Conservation (phyloP, 1,284 basidiomycete genomes). For the Rhodotorula sp. region DNA sequence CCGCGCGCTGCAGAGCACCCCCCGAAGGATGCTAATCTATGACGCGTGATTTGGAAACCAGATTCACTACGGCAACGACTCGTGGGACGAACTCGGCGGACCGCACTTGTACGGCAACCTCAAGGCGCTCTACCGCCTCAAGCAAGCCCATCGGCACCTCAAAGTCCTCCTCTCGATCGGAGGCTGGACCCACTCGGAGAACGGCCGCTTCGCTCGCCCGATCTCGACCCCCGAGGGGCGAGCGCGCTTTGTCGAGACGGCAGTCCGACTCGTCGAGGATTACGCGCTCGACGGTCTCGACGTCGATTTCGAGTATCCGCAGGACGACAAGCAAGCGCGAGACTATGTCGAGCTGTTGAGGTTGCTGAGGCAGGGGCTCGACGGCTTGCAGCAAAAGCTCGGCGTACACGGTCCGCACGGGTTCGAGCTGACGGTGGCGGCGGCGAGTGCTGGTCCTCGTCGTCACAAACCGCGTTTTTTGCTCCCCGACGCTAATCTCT, state of each 20-base stretch:
- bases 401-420: conserved; percentile 44
- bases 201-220: conserved; percentile 38
- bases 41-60: conserved; percentile 23
- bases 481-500: background rate
- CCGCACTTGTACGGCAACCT: conserved; percentile 64
- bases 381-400: conserved; percentile 47
- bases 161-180: conserved; percentile 51
- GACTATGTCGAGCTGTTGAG: conserved; percentile 55
- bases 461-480: too few relatives aligned
- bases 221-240: conserved; percentile 50
- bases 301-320: conserved; percentile 54
- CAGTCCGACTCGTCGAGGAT: conserved; percentile 73
- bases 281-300: conserved; percentile 77
- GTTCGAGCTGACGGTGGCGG: conserved; percentile 51
- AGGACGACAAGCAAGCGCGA: conserved; percentile 51
- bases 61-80: conserved; percentile 64
- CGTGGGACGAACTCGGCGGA: conserved; percentile 69
- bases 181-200: conserved; percentile 47
- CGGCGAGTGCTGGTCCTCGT: conserved; percentile 22
- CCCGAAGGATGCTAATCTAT: background rate
- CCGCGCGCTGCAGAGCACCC: background rate
- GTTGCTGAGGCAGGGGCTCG: conserved; percentile 52
- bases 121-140: conserved; percentile 80
- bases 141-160: conserved; percentile 63
- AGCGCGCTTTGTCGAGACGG: conserved; percentile 66